phyloP scores from a whole-genome alignment of 1,284 basidiomycete species.

The Pseudozyma sp. region DNA sequence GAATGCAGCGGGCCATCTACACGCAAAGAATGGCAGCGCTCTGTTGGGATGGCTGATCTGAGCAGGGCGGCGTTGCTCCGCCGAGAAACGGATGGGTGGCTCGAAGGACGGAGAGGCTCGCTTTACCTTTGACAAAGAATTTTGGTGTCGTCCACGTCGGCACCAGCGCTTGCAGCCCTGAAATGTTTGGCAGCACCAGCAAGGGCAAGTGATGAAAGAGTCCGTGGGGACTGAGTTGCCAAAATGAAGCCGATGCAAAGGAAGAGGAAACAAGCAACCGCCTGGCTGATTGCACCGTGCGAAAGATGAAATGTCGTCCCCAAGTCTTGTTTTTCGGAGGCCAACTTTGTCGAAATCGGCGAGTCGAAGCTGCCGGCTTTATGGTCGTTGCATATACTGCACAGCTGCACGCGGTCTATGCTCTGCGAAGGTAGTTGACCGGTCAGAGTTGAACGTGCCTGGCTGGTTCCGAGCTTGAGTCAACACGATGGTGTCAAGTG shows the following conservation, averaged over 20 bases:
- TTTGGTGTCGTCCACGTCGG: neutral
- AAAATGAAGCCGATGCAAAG: conserved; percentile 33
- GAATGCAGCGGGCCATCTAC: conserved; percentile 21
- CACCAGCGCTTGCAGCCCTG: neutral
- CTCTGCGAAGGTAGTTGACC: no score
- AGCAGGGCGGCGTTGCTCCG: neutral
- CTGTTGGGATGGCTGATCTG: neutral
- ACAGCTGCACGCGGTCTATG: neutral
- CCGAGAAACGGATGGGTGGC: neutral
- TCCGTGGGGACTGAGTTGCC: conserved; percentile 26
- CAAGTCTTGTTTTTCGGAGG: neutral
- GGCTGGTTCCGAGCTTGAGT: neutral
- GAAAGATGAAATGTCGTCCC: conserved; percentile 24
- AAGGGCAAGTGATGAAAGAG: conserved; percentile 11
- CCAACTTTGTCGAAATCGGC: neutral
- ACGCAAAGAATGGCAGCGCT: conserved; percentile 11
- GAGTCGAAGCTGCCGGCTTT: conserved; percentile 1
- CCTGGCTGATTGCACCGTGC: conserved; percentile 26
- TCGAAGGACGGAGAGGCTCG: neutral
- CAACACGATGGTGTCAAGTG: neutral
- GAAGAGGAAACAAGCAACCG: conserved; percentile 21
- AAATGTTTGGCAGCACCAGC: conserved; percentile 7
- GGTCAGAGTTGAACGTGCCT: neutral
- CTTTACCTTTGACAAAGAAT: neutral
- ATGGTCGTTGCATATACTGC: neutral